Evolutionary conservation across 2,329 filamentous ascomycete species (phyloP), one percentile per base, ranked within the genome.

Genomic region (Dothiorella sarmentorum): DNA sequence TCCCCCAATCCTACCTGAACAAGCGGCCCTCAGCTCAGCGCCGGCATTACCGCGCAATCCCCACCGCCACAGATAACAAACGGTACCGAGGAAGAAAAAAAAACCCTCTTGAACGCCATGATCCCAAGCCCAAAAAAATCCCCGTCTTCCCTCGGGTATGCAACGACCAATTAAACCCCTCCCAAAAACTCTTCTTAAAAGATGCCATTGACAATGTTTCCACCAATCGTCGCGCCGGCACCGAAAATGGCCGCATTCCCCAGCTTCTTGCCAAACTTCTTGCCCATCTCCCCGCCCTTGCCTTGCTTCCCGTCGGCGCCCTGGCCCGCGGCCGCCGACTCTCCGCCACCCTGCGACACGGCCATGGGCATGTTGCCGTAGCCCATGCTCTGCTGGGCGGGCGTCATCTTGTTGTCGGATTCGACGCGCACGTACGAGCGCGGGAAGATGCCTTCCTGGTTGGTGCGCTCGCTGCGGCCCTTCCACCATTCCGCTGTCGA

Each of bases 261-360:
- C 69, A 93, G 73, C 81, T 97, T 97, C 84, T 95, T 96, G 65
- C 93, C 92, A 75, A 97, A 89, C 78, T 97, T 97, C 85, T 96
- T 96, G 58, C 90, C 91, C 58, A 86, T 83, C 74, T 90, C 82
- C 63, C 85, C 82, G 15, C 86, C 78, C 78, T 94, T 94, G 70
- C 79, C 80, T 7, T 77, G 79, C 42, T 78, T 77, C 31, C 78
- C 79, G 11, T 76, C 76, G 72, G 76, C 65, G 75, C 78, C 61
- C 71, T 76, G 63, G 71, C 71, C 56, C 13, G 11, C 43, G 6
- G 44, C 45, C n/a, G 42, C 31, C 7, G 55, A 18, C 31, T 22
- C 29, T 7, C n/a, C 29, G 65, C 79, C 80, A 53, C 78, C 78
- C 67, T 90, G 81, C 35, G 85, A 84, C 3, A 94, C 83, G 43